These are phyloP conservation scores for Penicillium crustosum DNA, from an alignment of 2,329 filamentous ascomycete species.

Conservation along the genomic window DNA sequence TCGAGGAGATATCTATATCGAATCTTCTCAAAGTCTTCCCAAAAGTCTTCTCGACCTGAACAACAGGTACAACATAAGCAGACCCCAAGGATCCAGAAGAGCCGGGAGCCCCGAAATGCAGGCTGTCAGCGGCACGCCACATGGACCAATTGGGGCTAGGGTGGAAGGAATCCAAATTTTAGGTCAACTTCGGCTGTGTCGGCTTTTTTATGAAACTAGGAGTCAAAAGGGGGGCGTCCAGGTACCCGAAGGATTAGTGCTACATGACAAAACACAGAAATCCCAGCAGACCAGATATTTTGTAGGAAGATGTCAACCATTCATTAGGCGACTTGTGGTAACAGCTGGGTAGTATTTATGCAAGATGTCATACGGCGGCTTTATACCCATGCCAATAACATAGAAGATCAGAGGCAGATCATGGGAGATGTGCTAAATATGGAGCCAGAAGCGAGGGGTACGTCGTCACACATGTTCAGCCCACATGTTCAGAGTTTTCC, in stretches of 20 bases:
- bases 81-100: background rate
- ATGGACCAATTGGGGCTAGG: conserved; percentile 1
- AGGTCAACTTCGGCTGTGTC: conserved; percentile 1
- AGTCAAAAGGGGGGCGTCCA: background rate
- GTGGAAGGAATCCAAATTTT: background rate
- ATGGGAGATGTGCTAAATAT: conserved; percentile 9
- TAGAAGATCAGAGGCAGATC: conserved; percentile 10
- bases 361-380: background rate
- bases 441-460: conserved; percentile 10
- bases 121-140: conserved; percentile 3
- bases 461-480: conserved; percentile 1
- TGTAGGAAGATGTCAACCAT: background rate
- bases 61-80: background rate
- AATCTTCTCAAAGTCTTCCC: background rate
- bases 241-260: conserved; percentile 1
- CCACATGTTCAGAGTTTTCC: conserved; percentile 2
- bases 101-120: background rate
- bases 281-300: background rate
- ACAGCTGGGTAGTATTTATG: background rate
- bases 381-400: background rate
- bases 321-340: background rate
- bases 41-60: background rate
- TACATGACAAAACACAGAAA: background rate
- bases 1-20: background rate
- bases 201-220: background rate